Conservation (phyloP, 2,329 filamentous ascomycete species). For the Tolypocladium capitatum region DNA sequence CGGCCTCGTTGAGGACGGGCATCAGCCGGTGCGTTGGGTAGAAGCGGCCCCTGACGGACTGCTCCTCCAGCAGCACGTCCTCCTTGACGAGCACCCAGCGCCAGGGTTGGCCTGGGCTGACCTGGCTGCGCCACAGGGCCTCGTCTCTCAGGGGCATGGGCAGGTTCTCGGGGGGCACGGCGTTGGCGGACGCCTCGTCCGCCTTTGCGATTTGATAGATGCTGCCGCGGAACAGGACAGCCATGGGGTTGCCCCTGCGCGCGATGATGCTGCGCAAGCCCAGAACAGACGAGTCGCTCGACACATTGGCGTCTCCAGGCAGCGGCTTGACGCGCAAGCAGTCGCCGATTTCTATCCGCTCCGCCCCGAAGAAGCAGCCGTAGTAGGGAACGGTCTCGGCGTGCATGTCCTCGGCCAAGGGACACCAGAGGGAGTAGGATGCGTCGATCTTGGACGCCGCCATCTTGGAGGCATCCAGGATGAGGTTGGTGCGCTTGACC, state of each 20-base stretch:
- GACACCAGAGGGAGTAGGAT: constrained; percentile 35
- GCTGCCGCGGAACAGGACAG: constrained; percentile 27
- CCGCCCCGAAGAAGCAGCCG: constrained; percentile 37
- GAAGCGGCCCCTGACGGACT: constrained; percentile 39
- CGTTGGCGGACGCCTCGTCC: constrained; percentile 11
- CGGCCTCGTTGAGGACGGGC: constrained; percentile 30
- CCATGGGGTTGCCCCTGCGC: constrained; percentile 19
- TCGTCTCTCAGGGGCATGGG: constrained; percentile 27
- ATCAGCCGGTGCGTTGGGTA: constrained; percentile 42
- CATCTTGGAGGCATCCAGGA: constrained; percentile 38
- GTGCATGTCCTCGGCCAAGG: constrained; percentile 15
- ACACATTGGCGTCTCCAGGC: constrained; percentile 20
- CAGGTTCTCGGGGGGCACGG: constrained; percentile 23
- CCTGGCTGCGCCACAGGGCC: constrained; percentile 24
- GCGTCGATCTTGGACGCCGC: constrained; percentile 34
- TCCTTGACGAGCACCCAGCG: constrained; percentile 29
- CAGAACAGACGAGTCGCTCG: constrained; percentile 19
- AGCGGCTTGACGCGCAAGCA: constrained; percentile 33
- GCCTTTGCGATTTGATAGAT: constrained; percentile 22
- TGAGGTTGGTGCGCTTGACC: constrained; percentile 26
- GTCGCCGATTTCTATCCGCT: constrained; percentile 33
- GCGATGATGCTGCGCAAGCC: constrained; percentile 28
- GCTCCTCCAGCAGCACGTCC: constrained; percentile 33
- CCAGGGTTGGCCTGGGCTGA: constrained; percentile 19
- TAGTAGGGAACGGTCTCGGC: constrained; percentile 24